Percentiles rank a stretch among this genome's conserved stretches.
These are phyloP conservation scores for Cryphonectria naterciae DNA, from an alignment of 2,329 filamentous ascomycete species.

Conservation along the genomic window DNA sequence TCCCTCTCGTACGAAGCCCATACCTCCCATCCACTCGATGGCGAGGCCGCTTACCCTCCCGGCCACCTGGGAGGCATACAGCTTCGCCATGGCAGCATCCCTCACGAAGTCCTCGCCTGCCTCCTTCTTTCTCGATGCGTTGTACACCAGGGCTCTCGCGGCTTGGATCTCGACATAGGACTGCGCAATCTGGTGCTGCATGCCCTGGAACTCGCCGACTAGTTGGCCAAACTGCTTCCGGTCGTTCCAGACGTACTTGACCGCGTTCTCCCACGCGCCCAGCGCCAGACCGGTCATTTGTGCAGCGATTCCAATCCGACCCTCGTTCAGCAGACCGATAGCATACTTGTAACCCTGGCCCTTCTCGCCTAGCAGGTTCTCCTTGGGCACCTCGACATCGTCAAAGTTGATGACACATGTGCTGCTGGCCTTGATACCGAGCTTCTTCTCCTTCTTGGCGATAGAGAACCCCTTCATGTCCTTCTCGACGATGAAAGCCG, in stretches of 20 bases:
- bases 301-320: conserved; percentile 94
- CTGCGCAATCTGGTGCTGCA: conserved; percentile 99
- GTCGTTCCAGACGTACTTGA: conserved; percentile 96
- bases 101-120: conserved; percentile 92
- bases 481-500: conserved; percentile 94
- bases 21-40: conserved; percentile 99
- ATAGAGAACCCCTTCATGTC: conserved; percentile 86
- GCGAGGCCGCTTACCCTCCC: conserved; percentile 82
- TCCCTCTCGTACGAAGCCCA: conserved; percentile 97
- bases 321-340: conserved; percentile 91
- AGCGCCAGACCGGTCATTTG: conserved; percentile 98
- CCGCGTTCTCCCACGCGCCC: conserved; percentile 94
- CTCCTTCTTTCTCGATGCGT: conserved; percentile 97
- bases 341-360: conserved; percentile 98
- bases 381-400: conserved; percentile 87
- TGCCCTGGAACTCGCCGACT: conserved; percentile 96
- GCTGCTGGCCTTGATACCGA: conserved; percentile 92
- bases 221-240: conserved; percentile 94
- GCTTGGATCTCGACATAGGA: conserved; percentile 92
- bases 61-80: conserved; percentile 92
- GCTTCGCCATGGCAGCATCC: conserved; percentile 98
- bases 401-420: conserved; percentile 98
- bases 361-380: conserved; percentile 84
- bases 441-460: conserved; percentile 99
- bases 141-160: conserved; percentile 90